phyloP scores from a whole-genome alignment of 306 rosid species.

The Notholithocarpus densiflorus region DNA sequence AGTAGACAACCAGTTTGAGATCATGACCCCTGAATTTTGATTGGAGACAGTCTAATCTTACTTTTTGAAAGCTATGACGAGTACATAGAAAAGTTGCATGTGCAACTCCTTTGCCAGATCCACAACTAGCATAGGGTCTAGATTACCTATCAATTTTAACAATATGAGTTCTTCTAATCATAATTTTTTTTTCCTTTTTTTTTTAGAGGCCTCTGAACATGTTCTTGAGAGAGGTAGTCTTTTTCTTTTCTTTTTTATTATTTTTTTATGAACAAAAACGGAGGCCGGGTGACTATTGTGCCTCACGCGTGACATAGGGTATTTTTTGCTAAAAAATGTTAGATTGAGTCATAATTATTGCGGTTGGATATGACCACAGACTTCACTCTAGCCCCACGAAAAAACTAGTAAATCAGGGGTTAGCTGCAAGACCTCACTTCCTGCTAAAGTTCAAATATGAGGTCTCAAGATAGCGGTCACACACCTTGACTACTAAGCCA shows the following conservation, averaged over 20 bases:
- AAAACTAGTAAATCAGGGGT: rapidly evolving
- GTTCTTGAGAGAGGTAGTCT: no score
- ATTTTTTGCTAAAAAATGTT: rapidly evolving
- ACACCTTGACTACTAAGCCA: no score
- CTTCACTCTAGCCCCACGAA: rapidly evolving
- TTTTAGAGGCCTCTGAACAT: no score
- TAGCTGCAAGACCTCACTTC: rapidly evolving
- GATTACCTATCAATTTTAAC: background rate
- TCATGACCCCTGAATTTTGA: background rate
- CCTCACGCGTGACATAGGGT: rapidly evolving
- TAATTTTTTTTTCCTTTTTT: background rate
- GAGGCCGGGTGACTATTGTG: no score
- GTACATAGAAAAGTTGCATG: background rate
- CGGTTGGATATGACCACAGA: rapidly evolving
- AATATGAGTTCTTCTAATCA: background rate
- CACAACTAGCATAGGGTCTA: background rate
- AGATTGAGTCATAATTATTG: rapidly evolving
- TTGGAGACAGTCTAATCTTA: background rate
- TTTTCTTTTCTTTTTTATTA: no score
- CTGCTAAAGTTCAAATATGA: rapidly evolving
- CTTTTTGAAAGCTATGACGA: background rate
- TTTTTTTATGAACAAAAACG: no score
- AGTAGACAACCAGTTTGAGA: background rate
- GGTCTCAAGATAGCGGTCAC: no score
- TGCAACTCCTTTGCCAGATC: background rate